These are phyloP conservation scores for Auxenochlorella pyrenoidosa DNA, from an alignment of 139 green algal species.

Conservation along the genomic window DNA sequence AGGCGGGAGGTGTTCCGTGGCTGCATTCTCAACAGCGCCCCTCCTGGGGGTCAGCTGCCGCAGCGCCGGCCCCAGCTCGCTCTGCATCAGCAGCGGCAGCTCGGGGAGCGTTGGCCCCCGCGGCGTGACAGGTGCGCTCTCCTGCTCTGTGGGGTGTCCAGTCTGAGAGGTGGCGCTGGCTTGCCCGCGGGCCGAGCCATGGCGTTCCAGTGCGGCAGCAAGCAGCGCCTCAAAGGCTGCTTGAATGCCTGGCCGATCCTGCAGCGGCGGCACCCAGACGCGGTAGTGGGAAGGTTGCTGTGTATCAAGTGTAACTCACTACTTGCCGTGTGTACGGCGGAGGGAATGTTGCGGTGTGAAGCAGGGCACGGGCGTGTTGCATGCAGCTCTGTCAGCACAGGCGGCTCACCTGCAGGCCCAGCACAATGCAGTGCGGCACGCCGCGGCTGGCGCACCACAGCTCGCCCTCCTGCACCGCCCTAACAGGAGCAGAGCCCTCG, in stretches of 20 bases:
- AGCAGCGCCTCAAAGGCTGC: constrained; percentile 1
- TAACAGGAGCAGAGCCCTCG: not conserved
- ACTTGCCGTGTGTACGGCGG: too few relatives aligned
- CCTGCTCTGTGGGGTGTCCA: too few relatives aligned
- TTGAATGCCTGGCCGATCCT: not conserved
- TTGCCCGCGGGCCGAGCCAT: not conserved
- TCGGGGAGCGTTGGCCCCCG: too few relatives aligned
- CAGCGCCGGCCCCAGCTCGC: constrained; percentile 14
- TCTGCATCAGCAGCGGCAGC: constrained; percentile 5
- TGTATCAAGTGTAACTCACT: too few relatives aligned
- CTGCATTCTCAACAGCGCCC: too few relatives aligned
- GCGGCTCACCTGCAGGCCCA: not conserved
- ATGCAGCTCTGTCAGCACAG: not conserved
- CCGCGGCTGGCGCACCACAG: not conserved
- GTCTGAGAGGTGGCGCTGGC: too few relatives aligned
- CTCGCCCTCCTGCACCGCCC: not conserved
- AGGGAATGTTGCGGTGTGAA: too few relatives aligned
- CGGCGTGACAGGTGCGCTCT: too few relatives aligned
- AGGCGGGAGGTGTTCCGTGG: too few relatives aligned
- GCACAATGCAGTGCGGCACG: not conserved
- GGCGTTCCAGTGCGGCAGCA: not conserved
- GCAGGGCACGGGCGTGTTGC: not conserved
- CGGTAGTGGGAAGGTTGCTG: too few relatives aligned
- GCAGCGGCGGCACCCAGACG: not conserved
- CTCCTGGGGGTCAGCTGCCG: not conserved